Evolutionary conservation across 2,329 filamentous ascomycete genomes (phyloP), one percentile per base, ranked within the genome.

Genomic region (Colletotrichum nymphaeae): DNA sequence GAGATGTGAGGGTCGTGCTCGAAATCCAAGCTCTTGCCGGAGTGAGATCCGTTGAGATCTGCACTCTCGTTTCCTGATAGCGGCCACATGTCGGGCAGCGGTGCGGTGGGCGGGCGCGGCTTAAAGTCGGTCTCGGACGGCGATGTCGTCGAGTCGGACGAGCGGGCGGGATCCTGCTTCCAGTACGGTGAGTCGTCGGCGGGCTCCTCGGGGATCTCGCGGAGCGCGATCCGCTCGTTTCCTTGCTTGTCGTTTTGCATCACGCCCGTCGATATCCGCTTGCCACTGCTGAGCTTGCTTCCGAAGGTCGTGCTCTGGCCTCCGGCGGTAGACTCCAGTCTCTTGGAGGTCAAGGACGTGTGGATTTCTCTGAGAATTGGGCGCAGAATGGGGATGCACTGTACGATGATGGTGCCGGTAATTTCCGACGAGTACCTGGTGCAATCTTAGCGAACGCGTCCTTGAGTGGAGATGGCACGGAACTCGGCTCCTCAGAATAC

Each of bases 401-500:
- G 87, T 4, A 88, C 87, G 56, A 89, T 88, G 75, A 89, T 88
- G 30, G 87, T 89, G 66, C 87, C 87, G 9, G 86, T 83, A 66
- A 88, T 81, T 78, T 89, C 87, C 19, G 86, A 87, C 0, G 86
- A 87, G 78, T 88, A 84, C 79, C 80, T 79, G 46, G 42, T 64
- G 32, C 52, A 14, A 59, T 66, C 16, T 62, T 32, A 67, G 65
- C 42, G 16, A 55, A 46, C 16, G 5, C 9, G 22, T 49, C n/a
- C 28, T 42, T 16, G 32, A 26, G 24, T 16, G 67, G 46, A 14
- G 35, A 24, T 58, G 57, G 35, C 5, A 37, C 24, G 14, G n/a
- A 37, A 16, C 16, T 32, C 9, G 52, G 49, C 28, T 26, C 55
- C 55, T 42, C 52, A 49, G 62, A 46, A 37, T 22, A 32, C 12